Evolutionary conservation across 345 rosid species (phyloP).

Genomic region (Schrenkiella parvula): DNA sequence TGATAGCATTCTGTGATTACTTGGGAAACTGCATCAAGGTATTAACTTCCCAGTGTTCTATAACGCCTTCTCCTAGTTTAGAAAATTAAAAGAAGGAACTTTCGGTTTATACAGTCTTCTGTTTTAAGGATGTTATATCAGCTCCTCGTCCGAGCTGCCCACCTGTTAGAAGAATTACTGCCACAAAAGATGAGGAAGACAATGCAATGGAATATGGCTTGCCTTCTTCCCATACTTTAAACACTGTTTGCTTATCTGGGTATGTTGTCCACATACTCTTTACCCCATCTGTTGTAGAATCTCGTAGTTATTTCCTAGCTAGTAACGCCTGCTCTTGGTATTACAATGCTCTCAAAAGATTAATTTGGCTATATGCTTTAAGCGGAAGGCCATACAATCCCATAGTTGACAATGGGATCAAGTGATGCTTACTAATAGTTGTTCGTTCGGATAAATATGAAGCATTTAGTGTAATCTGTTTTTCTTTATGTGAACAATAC

Average conservation of each 20-base stretch:
- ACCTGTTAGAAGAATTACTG: constrained; percentile 79
- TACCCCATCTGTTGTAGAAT: not conserved
- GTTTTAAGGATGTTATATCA: constrained; percentile 75
- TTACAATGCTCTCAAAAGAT: not conserved
- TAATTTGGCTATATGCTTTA: not conserved
- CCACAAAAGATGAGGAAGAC: constrained; percentile 93
- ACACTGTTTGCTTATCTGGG: constrained; percentile 95
- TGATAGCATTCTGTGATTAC: constrained; percentile 97
- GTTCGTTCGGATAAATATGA: not conserved
- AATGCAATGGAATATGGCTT: constrained; percentile 96
- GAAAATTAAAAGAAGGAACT: not conserved
- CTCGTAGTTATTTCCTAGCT: not conserved
- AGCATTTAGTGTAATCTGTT: not conserved
- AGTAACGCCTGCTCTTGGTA: not conserved
- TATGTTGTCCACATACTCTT: constrained; percentile 24
- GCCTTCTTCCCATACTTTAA: constrained; percentile 97
- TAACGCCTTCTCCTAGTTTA: not conserved
- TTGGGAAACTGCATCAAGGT: constrained; percentile 87
- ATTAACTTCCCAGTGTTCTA: not conserved
- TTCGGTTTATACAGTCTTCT: not conserved
- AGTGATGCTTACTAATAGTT: not conserved
- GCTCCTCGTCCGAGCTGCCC: constrained; percentile 95
- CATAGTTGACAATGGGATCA: not conserved
- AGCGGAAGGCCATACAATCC: not conserved
- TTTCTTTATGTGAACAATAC: not conserved